Evolutionary conservation across 176 grass and related monocot species (phyloP), one percentile per base, ranked within the genome.

Genomic region (Themeda triandra): DNA sequence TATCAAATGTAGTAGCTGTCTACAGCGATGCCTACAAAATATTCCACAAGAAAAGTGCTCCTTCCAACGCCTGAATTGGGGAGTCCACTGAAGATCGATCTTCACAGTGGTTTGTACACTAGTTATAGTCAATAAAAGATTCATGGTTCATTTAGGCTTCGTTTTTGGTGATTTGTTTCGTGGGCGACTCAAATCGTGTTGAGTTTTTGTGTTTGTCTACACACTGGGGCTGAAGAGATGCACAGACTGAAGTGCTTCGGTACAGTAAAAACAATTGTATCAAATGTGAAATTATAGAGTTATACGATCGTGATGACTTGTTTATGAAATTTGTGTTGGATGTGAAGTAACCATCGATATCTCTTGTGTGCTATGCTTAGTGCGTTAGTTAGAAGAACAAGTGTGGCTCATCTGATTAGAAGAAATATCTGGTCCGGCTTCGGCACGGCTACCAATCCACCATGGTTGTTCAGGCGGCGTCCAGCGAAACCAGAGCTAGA

Each of bases 11-110:
- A 39, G 83, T 95, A 46, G 96, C 96, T 35, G 91, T 98, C 41
- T 98, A 98, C 63, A 98, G 93, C 17, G 96, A 98, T 72, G 96
- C 92, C 13, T 89, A 89, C 53, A 79, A 88, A 30, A 81, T 95
- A 41, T 95, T 98, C 80, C 84, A 83, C 19, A 90, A 93, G 87
- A 67, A 78, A 73, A 71, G 78, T 48, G 8, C 82, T 30, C 32
- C 72, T 67, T 86, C 54, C 6, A 32, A 54, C 4, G 32, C 54
- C 44, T 79, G 58, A 83, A 49, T 4, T 56, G 13, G 32, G 32
- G 14, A 56, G 21, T 49, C 65, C 11, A 3, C 35, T 23, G 21
- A 66, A 13, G 1, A 29, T 82, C 78, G 12, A 30, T 66, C 13
- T 65, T 35, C 67, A 81, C 8, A 79, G 35, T 78, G 72, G 56